A percentile compares a stretch with the other conserved stretches of the same genome.
phyloP scores from a whole-genome alignment of 768 basidiomycete species.

The Cystofilobasidium capitatum region DNA sequence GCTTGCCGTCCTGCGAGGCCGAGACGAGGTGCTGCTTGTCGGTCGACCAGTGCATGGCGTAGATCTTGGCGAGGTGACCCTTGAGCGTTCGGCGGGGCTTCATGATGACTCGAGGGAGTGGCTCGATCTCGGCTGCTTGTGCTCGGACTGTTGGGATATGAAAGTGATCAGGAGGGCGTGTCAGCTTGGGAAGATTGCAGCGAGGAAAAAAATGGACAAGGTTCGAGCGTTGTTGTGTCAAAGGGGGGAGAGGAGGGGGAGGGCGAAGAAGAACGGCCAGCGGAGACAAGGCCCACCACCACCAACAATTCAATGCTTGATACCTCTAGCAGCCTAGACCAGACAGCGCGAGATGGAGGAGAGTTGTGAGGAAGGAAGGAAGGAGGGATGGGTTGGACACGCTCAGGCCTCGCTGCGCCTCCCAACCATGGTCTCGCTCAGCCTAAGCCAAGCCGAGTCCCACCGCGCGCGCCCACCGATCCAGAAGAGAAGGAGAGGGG shows the following conservation, averaged over 20 bases:
- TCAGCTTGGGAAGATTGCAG: not conserved
- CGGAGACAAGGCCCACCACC: too few species aligned
- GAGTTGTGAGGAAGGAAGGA: too few species aligned
- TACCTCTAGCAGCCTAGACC: too few species aligned
- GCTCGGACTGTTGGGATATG: constrained; percentile 62
- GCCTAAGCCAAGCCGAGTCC: not conserved
- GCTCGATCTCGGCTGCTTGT: constrained; percentile 96
- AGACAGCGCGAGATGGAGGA: too few species aligned
- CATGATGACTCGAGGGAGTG: constrained; percentile 93
- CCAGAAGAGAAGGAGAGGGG: not conserved
- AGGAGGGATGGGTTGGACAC: too few species aligned
- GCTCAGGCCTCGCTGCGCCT: too few species aligned
- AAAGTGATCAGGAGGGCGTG: not conserved
- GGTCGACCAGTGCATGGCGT: constrained; percentile 99
- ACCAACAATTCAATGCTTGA: too few species aligned
- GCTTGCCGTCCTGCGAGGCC: constrained; percentile 97
- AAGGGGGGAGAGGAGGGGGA: not conserved
- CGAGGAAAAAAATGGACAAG: not conserved
- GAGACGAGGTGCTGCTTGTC: constrained; percentile 97
- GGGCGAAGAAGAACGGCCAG: too few species aligned
- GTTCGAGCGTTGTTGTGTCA: not conserved
- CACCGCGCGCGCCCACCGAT: not conserved
- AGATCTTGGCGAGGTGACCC: constrained; percentile 98
- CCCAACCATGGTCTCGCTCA: too few species aligned
- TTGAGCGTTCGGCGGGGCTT: constrained; percentile 87